Evolutionary conservation across 2,329 filamentous ascomycete species (phyloP), one percentile per base, ranked within the genome.

Genomic region (Aureobasidium mangrovei): DNA sequence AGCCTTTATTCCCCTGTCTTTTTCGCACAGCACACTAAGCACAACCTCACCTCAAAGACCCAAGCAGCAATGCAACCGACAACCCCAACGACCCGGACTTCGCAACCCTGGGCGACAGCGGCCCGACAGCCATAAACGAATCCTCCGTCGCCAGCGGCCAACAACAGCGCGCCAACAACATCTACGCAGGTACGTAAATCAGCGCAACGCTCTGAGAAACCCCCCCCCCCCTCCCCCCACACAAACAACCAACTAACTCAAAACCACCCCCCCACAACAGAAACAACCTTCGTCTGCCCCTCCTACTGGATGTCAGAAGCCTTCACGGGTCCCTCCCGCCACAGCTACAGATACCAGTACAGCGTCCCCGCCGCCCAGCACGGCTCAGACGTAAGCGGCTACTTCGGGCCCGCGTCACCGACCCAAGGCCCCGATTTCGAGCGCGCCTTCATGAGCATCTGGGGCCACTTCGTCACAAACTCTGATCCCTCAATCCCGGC

Each of bases 281-380:
- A 83, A 63, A 69, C 73, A 1, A 77, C 76, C 2, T 80, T 81
- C 56, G 69, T 75, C 41, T 81, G 79, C 61, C 74, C 77, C 0
- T 72, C 74, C 0, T 79, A 80, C 63, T 80, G 77, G 77, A 65
- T 80, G 55, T 72, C 74, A 3, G 67, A 72, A 33, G 74, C 74
- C 4, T 80, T 70, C 54, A 67, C 45, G 9, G 43, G 48, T 35
- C 28, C 8, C 18, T 31, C 18, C 24, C 42, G 47, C 12, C 57
- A 65, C 27, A 66, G 69, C 1, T 77, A 69, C 66, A 71, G 72
- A 29, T 77, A 77, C 59, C 75, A 78, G 58, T 77, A 71, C 60
- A 73, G 70, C 3, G 68, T 74, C 27, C 67, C 70, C 0, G 67
- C 67, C 12, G 69, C 68, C 3, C 63, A 54, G 12, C 73, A 76